Conservation (phyloP, 805 yeast genomes). For the Barnettozyma sucrosica region DNA sequence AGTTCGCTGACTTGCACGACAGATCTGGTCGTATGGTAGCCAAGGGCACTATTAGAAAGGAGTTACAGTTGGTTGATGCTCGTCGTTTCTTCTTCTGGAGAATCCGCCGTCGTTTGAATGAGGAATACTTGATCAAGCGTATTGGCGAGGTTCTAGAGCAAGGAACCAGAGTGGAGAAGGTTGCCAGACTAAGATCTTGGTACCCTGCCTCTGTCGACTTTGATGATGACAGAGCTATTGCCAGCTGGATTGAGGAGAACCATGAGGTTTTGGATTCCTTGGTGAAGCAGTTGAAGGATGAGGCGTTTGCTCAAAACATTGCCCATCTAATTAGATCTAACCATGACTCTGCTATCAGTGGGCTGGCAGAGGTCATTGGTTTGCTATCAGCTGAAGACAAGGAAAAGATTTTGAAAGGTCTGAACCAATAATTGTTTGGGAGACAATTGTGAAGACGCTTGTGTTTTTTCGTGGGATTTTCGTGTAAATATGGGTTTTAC, state of each 20-base stretch:
- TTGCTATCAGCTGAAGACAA: constrained; percentile 50
- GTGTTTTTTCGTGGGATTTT: background rate
- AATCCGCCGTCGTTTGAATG: constrained; percentile 89
- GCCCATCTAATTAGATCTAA: constrained; percentile 54
- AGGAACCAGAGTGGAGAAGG: constrained; percentile 70
- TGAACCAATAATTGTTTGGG: constrained; percentile 19
- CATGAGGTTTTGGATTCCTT: constrained; percentile 55
- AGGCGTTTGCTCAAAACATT: constrained; percentile 58
- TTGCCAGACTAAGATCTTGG: constrained; percentile 85
- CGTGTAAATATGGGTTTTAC: background rate
- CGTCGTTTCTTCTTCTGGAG: constrained; percentile 99
- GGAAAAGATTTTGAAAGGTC: constrained; percentile 34
- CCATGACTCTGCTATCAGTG: constrained; percentile 46
- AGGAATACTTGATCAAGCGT: constrained; percentile 77
- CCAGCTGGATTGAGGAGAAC: constrained; percentile 80
- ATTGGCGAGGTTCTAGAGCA: constrained; percentile 57
- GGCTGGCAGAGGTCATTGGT: constrained; percentile 48
- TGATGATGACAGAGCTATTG: constrained; percentile 72
- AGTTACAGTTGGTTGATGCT: constrained; percentile 77
- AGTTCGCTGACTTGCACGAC: constrained; percentile 97
- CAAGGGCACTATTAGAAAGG: constrained; percentile 84
- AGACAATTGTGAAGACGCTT: constrained; percentile 1
- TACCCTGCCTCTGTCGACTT: constrained; percentile 64
- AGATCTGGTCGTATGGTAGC: constrained; percentile 97
- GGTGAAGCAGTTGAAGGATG: constrained; percentile 60